These are phyloP conservation scores for Candida multigemmis DNA, from an alignment of 805 yeast genomes.

Conservation along the genomic window DNA sequence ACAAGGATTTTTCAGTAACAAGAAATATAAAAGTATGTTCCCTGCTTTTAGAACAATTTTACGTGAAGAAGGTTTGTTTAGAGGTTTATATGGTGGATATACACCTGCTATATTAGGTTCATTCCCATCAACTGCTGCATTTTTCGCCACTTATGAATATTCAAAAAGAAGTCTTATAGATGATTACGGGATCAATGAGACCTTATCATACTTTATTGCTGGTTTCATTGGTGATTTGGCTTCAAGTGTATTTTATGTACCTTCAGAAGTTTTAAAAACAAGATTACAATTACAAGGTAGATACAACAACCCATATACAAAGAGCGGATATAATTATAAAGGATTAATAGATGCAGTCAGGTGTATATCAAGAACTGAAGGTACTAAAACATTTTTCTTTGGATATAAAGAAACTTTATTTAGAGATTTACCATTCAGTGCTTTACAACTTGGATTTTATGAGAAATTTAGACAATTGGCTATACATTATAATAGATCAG, in stretches of 20 bases:
- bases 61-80: conserved; percentile 71
- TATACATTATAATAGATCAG: conserved; percentile 22
- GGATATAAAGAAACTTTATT: conserved; percentile 93
- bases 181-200: conserved; percentile 61
- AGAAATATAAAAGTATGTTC: conserved; percentile 65
- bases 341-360: conserved; percentile 64
- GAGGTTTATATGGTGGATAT: conserved; percentile 90
- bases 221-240: conserved; percentile 94
- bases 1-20: conserved; percentile 75
- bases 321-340: conserved; percentile 77
- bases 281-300: conserved; percentile 89
- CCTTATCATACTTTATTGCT: conserved; percentile 69
- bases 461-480: conserved; percentile 70
- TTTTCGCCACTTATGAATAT: conserved; percentile 84
- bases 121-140: conserved; percentile 89
- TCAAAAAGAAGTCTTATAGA: conserved; percentile 64
- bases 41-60: conserved; percentile 72
- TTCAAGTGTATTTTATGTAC: conserved; percentile 83
- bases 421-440: conserved; percentile 92
- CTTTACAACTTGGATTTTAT: conserved; percentile 91
- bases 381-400: conserved; percentile 64
- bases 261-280: conserved; percentile 90
- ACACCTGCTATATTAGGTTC: conserved; percentile 88
- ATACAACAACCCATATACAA: conserved; percentile 66
- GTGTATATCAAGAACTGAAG: conserved; percentile 63